A percentile compares a stretch with the other conserved stretches of the same genome.
phyloP scores from a whole-genome alignment of 768 basidiomycete species.

The Mycena chlorophos region DNA sequence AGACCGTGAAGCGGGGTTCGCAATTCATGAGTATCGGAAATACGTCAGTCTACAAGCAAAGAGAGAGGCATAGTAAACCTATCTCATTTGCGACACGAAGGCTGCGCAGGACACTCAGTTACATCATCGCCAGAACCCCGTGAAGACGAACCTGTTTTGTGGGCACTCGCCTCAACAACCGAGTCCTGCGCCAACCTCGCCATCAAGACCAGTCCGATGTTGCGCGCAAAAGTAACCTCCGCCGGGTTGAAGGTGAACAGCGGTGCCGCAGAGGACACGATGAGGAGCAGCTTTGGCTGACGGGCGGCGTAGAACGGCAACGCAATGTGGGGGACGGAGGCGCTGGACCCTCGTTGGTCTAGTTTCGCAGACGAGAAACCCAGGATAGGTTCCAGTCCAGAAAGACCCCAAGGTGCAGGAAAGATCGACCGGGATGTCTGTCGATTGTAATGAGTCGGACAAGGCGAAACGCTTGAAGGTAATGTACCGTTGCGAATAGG shows the following conservation, averaged over 20 bases:
- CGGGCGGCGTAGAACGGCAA: slow-evolving; percentile 14
- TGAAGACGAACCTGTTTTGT: slow-evolving; percentile 8
- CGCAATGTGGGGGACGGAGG: slow-evolving; percentile 9
- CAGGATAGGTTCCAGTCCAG: slow-evolving; percentile 9
- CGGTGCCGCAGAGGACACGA: slow-evolving; percentile 10
- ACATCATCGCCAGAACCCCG: background rate
- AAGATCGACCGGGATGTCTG: slow-evolving; percentile 6
- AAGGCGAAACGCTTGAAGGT: background rate
- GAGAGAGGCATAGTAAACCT: background rate
- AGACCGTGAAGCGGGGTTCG: slow-evolving; percentile 19
- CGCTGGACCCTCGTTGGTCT: background rate
- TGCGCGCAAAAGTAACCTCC: slow-evolving; percentile 11
- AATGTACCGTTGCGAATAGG: slow-evolving; percentile 3
- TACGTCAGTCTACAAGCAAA: background rate
- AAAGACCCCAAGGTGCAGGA: background rate
- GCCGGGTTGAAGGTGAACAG: slow-evolving; percentile 6
- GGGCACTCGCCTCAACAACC: slow-evolving; percentile 14
- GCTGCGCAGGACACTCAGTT: slow-evolving; percentile 3
- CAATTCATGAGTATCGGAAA: slow-evolving; percentile 13
- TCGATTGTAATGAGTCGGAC: background rate
- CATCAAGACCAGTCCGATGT: slow-evolving; percentile 9
- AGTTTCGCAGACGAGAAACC: background rate
- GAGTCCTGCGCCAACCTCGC: slow-evolving; percentile 6
- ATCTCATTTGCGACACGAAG: slow-evolving; percentile 18
- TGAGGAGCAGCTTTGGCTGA: slow-evolving; percentile 14